A percentile compares a stretch with the other conserved stretches of the same genome.
Evolutionary conservation across 768 basidiomycete genomes (phyloP).

Genomic region (Kwoniella botswanensis): DNA sequence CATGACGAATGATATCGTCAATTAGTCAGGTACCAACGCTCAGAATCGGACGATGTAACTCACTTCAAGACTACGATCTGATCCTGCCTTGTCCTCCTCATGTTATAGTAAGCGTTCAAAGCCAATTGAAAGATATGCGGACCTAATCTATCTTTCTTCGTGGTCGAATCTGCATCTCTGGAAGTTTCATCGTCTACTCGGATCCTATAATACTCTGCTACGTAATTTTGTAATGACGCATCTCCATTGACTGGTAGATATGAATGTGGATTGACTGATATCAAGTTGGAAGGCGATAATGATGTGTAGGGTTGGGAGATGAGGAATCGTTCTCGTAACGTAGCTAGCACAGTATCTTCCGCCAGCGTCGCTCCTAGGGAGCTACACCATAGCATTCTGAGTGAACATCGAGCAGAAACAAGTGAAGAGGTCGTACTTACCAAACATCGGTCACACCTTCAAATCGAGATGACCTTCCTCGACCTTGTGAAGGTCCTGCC

Average conservation of each 20-base stretch:
- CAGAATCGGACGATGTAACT: slow-evolving; percentile 44
- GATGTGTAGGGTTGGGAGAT: slow-evolving; percentile 54
- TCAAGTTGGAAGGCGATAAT: slow-evolving; percentile 66
- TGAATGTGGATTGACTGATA: slow-evolving; percentile 93
- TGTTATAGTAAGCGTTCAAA: slow-evolving; percentile 92
- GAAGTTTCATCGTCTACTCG: slow-evolving; percentile 60
- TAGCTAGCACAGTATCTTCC: slow-evolving; percentile 55
- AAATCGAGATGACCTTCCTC: slow-evolving; percentile 34
- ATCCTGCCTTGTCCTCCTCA: slow-evolving; percentile 91
- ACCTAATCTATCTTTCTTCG: slow-evolving; percentile 63
- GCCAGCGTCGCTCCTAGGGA: slow-evolving; percentile 41
- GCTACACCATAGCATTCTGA: background rate
- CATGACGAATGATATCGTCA: background rate
- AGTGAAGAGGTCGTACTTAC: slow-evolving; percentile 23
- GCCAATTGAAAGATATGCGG: slow-evolving; percentile 94
- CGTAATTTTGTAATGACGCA: slow-evolving; percentile 80
- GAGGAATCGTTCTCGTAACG: slow-evolving; percentile 57
- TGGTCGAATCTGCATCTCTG: slow-evolving; percentile 55
- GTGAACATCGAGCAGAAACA: background rate
- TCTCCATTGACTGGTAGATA: slow-evolving; percentile 83
- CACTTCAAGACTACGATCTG: slow-evolving; percentile 86
- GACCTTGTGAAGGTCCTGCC: slow-evolving; percentile 17
- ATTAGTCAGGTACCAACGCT: background rate
- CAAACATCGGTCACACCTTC: slow-evolving; percentile 43
- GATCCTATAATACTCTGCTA: slow-evolving; percentile 76